Conservation (phyloP, 2,329 filamentous ascomycete species). For the Penicillium sp. region DNA sequence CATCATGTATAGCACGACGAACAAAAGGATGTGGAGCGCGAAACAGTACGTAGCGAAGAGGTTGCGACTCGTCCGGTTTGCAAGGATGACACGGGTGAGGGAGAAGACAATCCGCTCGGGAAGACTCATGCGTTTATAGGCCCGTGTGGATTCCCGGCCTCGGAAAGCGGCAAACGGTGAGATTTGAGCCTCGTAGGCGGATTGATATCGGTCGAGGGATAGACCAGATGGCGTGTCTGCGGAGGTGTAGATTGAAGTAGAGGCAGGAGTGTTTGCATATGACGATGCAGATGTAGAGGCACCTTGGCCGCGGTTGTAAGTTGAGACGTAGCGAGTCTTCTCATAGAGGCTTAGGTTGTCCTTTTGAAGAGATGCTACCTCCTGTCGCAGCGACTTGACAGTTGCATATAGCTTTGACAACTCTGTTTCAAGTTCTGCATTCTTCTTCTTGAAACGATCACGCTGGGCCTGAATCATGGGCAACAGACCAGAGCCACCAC, state of each 20-base stretch:
- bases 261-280: constrained; percentile 68
- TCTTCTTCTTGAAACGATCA: constrained; percentile 97
- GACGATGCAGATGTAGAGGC: constrained; percentile 64
- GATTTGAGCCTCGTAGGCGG: constrained; percentile 92
- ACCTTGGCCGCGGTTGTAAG: constrained; percentile 74
- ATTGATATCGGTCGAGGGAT: constrained; percentile 79
- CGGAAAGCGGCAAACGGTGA: constrained; percentile 95
- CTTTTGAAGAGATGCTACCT: constrained; percentile 88
- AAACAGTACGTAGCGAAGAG: constrained; percentile 91
- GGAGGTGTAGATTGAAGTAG: constrained; percentile 66
- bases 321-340: constrained; percentile 94
- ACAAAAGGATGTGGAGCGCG: constrained; percentile 82
- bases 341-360: constrained; percentile 97
- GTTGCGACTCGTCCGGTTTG: constrained; percentile 87
- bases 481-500: constrained; percentile 81
- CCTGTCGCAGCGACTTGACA: constrained; percentile 83
- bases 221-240: constrained; percentile 64
- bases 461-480: constrained; percentile 98
- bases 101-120: constrained; percentile 90
- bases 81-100: constrained; percentile 84
- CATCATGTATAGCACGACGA: constrained; percentile 83
- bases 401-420: constrained; percentile 79
- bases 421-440: constrained; percentile 85
- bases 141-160: constrained; percentile 86
- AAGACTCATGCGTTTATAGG: constrained; percentile 89